Evolutionary conservation across 1,284 basidiomycete species (phyloP).

Genomic region (Sanghuangporus baumii): DNA sequence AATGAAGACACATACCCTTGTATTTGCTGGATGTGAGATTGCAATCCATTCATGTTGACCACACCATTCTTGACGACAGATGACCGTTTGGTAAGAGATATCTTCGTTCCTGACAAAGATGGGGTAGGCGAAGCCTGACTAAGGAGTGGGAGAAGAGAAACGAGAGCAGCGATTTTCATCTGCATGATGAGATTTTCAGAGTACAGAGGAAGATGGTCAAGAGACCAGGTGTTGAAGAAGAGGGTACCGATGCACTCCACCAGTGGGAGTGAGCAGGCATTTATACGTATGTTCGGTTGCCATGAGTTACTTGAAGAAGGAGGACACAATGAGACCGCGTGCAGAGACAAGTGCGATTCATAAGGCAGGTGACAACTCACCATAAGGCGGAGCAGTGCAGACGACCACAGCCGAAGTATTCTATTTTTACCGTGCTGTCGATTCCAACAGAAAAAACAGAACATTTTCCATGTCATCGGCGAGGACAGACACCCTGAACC

Average conservation of each 20-base stretch:
- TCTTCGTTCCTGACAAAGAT: slow-evolving; percentile 6
- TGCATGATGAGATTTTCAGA: slow-evolving; percentile 1
- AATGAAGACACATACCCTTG: slow-evolving; percentile 5
- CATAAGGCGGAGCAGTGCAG: background rate
- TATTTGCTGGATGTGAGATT: slow-evolving; percentile 10
- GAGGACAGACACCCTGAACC: background rate
- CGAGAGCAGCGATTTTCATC: slow-evolving; percentile 9
- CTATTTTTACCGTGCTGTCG: background rate
- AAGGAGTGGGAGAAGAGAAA: slow-evolving; percentile 16
- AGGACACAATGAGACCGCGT: background rate
- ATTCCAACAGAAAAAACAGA: background rate
- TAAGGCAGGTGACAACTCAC: background rate
- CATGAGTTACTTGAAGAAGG: background rate
- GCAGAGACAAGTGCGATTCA: background rate
- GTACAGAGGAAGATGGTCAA: background rate
- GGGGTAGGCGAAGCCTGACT: slow-evolving; percentile 8
- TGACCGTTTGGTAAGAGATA: slow-evolving; percentile 18
- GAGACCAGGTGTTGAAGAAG: background rate
- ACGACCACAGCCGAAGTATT: background rate
- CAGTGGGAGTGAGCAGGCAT: background rate
- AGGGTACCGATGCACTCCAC: background rate
- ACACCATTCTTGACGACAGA: slow-evolving; percentile 13
- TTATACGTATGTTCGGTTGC: background rate
- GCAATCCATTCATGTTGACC: slow-evolving; percentile 6
- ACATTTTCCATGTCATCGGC: background rate